Conservation (phyloP, 306 rosid genomes). For the Dalbergia cultrata region DNA sequence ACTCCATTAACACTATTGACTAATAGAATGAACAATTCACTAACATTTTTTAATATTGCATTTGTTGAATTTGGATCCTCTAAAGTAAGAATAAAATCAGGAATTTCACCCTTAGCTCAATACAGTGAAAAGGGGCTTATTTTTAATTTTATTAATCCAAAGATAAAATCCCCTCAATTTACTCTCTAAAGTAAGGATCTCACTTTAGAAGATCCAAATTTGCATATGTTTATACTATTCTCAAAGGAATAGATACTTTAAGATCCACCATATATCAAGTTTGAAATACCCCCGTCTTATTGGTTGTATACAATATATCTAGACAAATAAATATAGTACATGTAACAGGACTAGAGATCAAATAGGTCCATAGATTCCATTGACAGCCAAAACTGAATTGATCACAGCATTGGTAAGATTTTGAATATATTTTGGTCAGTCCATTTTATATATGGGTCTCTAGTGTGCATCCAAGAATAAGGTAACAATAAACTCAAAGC, state of each 20-base stretch:
- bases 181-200: too few relatives aligned
- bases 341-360: too few relatives aligned
- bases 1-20: background rate
- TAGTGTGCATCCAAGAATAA: slow-evolving; percentile 2
- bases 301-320: background rate
- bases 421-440: background rate
- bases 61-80: too few relatives aligned
- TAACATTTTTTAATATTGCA: too few relatives aligned
- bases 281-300: background rate
- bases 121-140: too few relatives aligned
- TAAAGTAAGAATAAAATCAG: too few relatives aligned
- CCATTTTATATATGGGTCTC: background rate
- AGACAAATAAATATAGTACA: background rate
- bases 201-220: too few relatives aligned
- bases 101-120: too few relatives aligned
- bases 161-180: too few relatives aligned
- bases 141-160: too few relatives aligned
- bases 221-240: background rate
- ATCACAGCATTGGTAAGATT: background rate
- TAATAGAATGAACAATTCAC: slow-evolving; percentile 1
- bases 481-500: slow-evolving; percentile 62
- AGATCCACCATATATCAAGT: too few relatives aligned
- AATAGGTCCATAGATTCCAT: background rate
- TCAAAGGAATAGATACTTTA: background rate
- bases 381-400: too few relatives aligned